Base-by-base conservation (phyloP, 2,329 filamentous ascomycete species). In the Parastagonospora avenae region DNA sequence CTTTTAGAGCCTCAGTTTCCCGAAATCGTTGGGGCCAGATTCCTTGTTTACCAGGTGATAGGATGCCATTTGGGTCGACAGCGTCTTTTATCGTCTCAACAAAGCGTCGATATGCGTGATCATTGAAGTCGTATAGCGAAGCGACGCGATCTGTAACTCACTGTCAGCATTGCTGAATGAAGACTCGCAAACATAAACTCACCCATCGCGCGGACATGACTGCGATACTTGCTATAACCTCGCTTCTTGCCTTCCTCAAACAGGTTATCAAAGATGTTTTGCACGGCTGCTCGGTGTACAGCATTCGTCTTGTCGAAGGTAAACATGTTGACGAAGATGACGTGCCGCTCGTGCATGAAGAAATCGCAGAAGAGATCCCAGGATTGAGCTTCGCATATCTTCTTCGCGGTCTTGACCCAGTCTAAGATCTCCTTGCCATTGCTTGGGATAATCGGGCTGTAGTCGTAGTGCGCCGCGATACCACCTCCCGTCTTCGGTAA, bases 311-410 rank as follows among this genome's bases (percentile, higher is more conserved):
- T 78, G 55, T 80, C 77, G 50, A 77, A 80, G 4, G 72, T 74
- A 49, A 79, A 75, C 76, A 80, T 80, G 51, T 77, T 78, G 53
- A 79, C 76, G 37, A 79, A 74, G 30, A 80, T 75, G 8, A 77
- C 74, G 40, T 79, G 76, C 1, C 76, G 66, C 52, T 79, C 76
- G 42, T 78, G 73, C 75, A 80, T 77, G 64, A 79, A 79, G 63
- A 79, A 79, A 49, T 80, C 78, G 52, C 75, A 77, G 52, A 77
- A 72, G 16, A 79, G 59, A 52, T 80, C 78, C 42, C 78, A 75
- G 0, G 69, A 70, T 28, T 77, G 68, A 7, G 67, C 66, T 50
- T 78, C 76, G 48, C 74, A 78, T n/a, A 77, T 68, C 39, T 62
- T 67, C 54, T 77, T 75, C 31, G 76, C 74, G 1, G 66, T 70